A percentile compares a stretch with the other conserved stretches of the same genome.
Conservation (phyloP, 2,329 filamentous ascomycete genomes). For the Aspergillus neotritici region DNA sequence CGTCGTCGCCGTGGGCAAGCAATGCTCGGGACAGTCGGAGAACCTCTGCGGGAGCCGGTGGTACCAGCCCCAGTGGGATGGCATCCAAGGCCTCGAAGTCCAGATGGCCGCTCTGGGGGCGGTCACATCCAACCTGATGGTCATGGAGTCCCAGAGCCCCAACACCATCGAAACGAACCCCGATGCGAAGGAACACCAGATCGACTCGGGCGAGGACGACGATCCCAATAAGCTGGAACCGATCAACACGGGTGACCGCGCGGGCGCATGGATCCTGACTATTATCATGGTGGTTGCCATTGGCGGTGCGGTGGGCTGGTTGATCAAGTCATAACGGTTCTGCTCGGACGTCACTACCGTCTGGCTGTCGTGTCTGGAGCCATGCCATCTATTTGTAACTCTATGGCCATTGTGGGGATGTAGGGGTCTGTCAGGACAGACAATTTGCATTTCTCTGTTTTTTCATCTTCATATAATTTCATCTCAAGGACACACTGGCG, state of each 20-base stretch:
- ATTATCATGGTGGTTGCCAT: constrained; percentile 5
- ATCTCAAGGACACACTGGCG: too few species aligned
- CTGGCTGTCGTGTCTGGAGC: too few species aligned
- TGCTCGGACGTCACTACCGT: too few species aligned
- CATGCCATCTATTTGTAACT: too few species aligned
- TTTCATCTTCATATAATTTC: too few species aligned
- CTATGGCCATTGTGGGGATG: too few species aligned
- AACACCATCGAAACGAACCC: constrained; percentile 40
- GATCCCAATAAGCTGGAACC: constrained; percentile 3
- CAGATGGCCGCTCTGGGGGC: constrained; percentile 30
- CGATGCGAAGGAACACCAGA: constrained; percentile 23
- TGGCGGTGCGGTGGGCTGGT: constrained; percentile 10
- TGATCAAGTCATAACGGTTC: constrained; percentile 6
- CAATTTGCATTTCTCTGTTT: too few species aligned
- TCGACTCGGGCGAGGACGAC: constrained; percentile 7
- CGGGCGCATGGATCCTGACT: constrained; percentile 25
- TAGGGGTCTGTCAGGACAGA: too few species aligned
- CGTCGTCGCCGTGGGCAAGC: constrained; percentile 52
- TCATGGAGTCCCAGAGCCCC: constrained; percentile 22
- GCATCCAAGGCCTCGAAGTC: constrained; percentile 27
- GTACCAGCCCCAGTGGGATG: constrained; percentile 28
- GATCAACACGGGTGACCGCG: constrained; percentile 24
- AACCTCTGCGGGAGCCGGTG: constrained; percentile 50
- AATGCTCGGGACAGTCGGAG: constrained; percentile 54
- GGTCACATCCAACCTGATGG: constrained; percentile 18